Percentiles rank a stretch among this genome's conserved stretches.
Evolutionary conservation across 371 early-diverging fungal species (phyloP).

Genomic region (Rhizopus stolonifer): DNA sequence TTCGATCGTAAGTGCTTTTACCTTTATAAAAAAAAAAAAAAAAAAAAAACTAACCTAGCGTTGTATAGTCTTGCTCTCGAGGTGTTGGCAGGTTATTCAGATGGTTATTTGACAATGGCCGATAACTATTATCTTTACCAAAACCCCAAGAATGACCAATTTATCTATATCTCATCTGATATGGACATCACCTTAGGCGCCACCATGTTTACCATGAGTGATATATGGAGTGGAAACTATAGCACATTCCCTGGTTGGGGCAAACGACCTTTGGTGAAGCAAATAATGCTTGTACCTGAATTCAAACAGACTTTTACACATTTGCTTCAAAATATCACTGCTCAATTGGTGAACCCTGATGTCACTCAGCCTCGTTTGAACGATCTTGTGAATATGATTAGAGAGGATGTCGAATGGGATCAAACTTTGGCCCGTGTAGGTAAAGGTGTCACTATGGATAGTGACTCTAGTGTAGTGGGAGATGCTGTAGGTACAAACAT

Average conservation of each 20-base stretch:
- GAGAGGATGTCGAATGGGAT: conserved; percentile 30
- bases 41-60: neutral
- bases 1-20: conserved; percentile 27
- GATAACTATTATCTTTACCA: conserved; percentile 35
- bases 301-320: conserved; percentile 16
- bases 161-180: conserved; percentile 20
- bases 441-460: neutral
- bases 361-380: conserved; percentile 16
- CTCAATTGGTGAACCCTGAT: conserved; percentile 19
- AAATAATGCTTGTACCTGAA: conserved; percentile 17
- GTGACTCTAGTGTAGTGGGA: no score
- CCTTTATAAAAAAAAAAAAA: conserved; percentile 2
- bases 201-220: neutral
- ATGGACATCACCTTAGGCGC: conserved; percentile 17
- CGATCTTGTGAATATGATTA: conserved; percentile 12
- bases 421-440: conserved; percentile 8
- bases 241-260: conserved; percentile 6
- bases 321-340: conserved; percentile 5
- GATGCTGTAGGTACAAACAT: neutral
- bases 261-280: conserved; percentile 12
- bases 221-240: conserved; percentile 21
- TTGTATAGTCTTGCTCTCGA: neutral
- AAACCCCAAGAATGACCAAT: conserved; percentile 5
- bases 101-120: conserved; percentile 22
- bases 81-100: conserved; percentile 20